Evolutionary conservation across 257 asterid genomes (phyloP).

Genomic region (Scutellaria baicalensis): DNA sequence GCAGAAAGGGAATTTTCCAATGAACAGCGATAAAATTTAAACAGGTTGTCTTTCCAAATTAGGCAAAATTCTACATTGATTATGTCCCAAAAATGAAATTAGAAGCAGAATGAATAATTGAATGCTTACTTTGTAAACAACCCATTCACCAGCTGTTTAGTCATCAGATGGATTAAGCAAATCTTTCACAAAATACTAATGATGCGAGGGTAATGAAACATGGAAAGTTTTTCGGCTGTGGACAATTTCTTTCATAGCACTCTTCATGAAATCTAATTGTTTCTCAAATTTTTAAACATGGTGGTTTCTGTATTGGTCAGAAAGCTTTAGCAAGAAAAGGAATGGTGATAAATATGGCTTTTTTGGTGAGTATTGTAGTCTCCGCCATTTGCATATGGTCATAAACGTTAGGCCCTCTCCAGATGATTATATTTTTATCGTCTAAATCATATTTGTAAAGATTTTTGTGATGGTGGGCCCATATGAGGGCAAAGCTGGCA

Average conservation of each 20-base stretch:
- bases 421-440: neutral
- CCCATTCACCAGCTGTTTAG: neutral
- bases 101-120: neutral
- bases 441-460: neutral
- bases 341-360: neutral
- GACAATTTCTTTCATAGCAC: neutral
- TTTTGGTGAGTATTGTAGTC: neutral
- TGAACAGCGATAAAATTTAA: neutral
- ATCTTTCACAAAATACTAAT: neutral
- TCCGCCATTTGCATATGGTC: neutral
- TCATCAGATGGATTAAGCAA: neutral
- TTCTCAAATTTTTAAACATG: neutral
- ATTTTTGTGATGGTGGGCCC: constrained; percentile 1
- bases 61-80: neutral
- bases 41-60: neutral
- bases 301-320: neutral
- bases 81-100: neutral
- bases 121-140: neutral
- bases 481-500: neutral
- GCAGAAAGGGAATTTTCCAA: neutral
- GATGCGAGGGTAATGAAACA: neutral
- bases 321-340: neutral
- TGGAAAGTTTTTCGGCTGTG: neutral
- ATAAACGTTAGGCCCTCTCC: neutral
- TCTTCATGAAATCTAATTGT: neutral